Percentiles rank a stretch among this genome's conserved stretches.
These are phyloP conservation scores for Grigorovia jiainica DNA, from an alignment of 805 yeast genomes.

Conservation along the genomic window DNA sequence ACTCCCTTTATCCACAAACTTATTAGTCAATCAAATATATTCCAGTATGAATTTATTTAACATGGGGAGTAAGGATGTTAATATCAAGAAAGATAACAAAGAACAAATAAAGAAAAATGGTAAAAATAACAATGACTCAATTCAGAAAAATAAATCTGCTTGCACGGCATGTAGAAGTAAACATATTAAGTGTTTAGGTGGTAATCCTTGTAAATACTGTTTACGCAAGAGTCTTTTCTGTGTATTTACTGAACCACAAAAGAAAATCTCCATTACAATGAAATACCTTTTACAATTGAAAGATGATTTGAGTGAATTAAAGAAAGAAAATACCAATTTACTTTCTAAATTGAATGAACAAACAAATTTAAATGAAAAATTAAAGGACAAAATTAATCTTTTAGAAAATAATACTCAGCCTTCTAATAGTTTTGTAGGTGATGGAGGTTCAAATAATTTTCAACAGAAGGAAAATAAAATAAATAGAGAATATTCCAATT, in stretches of 20 bases:
- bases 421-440: too few relatives aligned
- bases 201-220: conserved; percentile 64
- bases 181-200: conserved; percentile 73
- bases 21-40: too few relatives aligned
- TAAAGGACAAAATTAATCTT: neutral
- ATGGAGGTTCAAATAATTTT: too few relatives aligned
- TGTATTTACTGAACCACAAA: conserved; percentile 64
- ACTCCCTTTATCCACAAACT: too few relatives aligned
- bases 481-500: too few relatives aligned
- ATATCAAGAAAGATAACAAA: neutral
- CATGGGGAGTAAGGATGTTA: too few relatives aligned
- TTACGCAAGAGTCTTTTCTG: conserved; percentile 45
- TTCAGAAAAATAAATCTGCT: conserved; percentile 24
- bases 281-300: conserved; percentile 59
- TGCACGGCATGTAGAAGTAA: conserved; percentile 63
- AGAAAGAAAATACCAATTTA: conserved; percentile 53
- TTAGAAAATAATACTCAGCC: neutral
- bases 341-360: conserved; percentile 26
- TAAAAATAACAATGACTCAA: neutral
- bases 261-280: conserved; percentile 64
- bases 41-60: too few relatives aligned
- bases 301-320: conserved; percentile 54
- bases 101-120: neutral
- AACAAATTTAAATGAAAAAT: conserved; percentile 9
- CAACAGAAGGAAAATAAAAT: too few relatives aligned